These are phyloP conservation scores for Chlorella sp. DNA, from an alignment of 139 green algal species.

Conservation along the genomic window DNA sequence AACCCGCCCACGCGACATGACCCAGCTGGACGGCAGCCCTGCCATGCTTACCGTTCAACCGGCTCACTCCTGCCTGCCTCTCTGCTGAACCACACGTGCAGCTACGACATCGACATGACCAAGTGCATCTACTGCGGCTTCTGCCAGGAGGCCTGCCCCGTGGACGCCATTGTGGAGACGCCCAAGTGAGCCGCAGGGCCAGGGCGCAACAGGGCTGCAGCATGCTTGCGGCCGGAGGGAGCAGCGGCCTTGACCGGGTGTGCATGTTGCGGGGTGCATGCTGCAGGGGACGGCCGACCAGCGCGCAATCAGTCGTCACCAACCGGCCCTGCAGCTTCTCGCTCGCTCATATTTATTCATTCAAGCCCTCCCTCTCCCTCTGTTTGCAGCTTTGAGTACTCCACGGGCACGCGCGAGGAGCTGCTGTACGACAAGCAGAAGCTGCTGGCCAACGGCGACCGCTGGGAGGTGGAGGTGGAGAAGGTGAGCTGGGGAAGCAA, in stretches of 20 bases:
- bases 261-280: too few species aligned
- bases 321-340: too few species aligned
- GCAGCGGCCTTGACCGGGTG: too few species aligned
- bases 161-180: constrained; percentile 98
- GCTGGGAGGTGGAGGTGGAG: constrained; percentile 98
- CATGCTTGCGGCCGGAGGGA: too few species aligned
- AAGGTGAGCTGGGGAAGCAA: too few species aligned
- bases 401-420: constrained; percentile 97
- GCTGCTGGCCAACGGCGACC: constrained; percentile 97
- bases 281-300: too few species aligned
- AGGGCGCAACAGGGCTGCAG: background rate
- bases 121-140: constrained; percentile 94
- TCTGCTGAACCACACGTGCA: too few species aligned
- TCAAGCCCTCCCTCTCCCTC: background rate
- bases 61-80: background rate
- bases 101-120: constrained; percentile 99
- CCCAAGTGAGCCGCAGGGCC: constrained; percentile 74
- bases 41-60: too few species aligned
- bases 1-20: too few species aligned
- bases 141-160: constrained; percentile 98
- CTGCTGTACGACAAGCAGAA: constrained; percentile 99
- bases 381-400: constrained; percentile 90
- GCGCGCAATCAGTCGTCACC: too few species aligned
- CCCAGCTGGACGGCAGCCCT: too few species aligned
- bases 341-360: background rate